phyloP scores from a whole-genome alignment of 2,329 filamentous ascomycete species.

The Bipolaris zeicola region DNA sequence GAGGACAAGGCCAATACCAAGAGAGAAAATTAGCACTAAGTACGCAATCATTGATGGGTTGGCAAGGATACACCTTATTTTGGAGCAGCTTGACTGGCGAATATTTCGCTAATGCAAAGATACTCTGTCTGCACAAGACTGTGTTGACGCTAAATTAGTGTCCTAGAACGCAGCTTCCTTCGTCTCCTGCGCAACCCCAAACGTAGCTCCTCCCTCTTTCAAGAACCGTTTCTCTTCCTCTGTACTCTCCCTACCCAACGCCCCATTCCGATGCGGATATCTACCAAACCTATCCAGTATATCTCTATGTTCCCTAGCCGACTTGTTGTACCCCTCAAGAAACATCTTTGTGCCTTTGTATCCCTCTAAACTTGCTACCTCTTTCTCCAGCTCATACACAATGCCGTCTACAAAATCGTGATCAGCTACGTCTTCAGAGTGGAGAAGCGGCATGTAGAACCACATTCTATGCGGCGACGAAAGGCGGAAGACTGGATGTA shows the following conservation, averaged over 20 bases:
- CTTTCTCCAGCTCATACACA: conserved; percentile 40
- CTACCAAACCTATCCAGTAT: conserved; percentile 62
- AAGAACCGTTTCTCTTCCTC: conserved; percentile 59
- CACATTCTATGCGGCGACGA: conserved; percentile 56
- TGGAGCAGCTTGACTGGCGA: neutral
- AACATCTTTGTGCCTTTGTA: conserved; percentile 38
- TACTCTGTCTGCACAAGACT: too few species aligned
- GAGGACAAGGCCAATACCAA: conserved; percentile 8
- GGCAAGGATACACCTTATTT: neutral
- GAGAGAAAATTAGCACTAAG: neutral
- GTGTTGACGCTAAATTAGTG: neutral
- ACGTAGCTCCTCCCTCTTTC: conserved; percentile 51
- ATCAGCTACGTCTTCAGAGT: conserved; percentile 58
- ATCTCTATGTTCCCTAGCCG: conserved; percentile 55
- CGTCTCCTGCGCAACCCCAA: conserved; percentile 40
- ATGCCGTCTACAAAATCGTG: conserved; percentile 51
- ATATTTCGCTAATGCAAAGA: neutral
- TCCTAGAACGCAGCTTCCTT: neutral
- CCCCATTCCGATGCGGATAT: conserved; percentile 64
- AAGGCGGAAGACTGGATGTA: conserved; percentile 34
- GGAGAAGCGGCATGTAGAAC: conserved; percentile 66
- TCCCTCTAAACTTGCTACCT: conserved; percentile 38
- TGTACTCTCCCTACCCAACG: conserved; percentile 57
- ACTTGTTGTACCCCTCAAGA: conserved; percentile 41
- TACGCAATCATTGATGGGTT: neutral